These are phyloP conservation scores for Boletus sensibilis DNA, from an alignment of 768 basidiomycete species.

Conservation along the genomic window DNA sequence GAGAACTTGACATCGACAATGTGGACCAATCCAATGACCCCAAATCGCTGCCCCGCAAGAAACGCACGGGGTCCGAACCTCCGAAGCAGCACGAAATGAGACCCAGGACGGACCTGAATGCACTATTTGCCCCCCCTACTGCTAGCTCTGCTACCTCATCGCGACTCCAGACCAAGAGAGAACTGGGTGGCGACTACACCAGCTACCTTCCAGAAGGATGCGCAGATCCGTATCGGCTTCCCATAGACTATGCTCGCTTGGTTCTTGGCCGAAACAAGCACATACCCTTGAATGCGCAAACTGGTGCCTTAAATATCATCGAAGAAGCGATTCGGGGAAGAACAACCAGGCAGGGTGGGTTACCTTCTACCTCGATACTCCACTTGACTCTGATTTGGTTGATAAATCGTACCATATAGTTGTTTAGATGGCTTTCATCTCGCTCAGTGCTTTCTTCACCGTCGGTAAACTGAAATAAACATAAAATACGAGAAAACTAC, in stretches of 20 bases:
- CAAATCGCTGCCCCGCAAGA: constrained; percentile 3
- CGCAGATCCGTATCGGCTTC: constrained; percentile 32
- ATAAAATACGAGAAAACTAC: constrained; percentile 27
- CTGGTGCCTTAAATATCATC: constrained; percentile 42
- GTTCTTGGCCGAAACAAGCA: constrained; percentile 44
- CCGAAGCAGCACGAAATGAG: constrained; percentile 21
- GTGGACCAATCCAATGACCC: neutral
- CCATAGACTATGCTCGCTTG: constrained; percentile 43
- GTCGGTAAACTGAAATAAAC: constrained; percentile 26
- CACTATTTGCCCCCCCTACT: constrained; percentile 16
- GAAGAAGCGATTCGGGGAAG: constrained; percentile 13
- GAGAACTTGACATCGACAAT: constrained; percentile 16
- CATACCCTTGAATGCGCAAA: constrained; percentile 39
- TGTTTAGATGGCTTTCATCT: constrained; percentile 8
- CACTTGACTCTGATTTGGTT: neutral
- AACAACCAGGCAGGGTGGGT: constrained; percentile 13
- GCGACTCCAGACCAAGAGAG: constrained; percentile 33
- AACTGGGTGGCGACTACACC: constrained; percentile 52
- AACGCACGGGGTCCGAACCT: neutral
- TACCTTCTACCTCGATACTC: neutral
- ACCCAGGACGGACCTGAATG: constrained; percentile 21
- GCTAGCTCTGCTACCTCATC: neutral
- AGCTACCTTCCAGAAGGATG: constrained; percentile 38
- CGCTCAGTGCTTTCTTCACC: neutral
- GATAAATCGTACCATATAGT: constrained; percentile 6